phyloP scores from a whole-genome alignment of 495 filamentous ascomycete genomes.

The Cenococcum geophilum region DNA sequence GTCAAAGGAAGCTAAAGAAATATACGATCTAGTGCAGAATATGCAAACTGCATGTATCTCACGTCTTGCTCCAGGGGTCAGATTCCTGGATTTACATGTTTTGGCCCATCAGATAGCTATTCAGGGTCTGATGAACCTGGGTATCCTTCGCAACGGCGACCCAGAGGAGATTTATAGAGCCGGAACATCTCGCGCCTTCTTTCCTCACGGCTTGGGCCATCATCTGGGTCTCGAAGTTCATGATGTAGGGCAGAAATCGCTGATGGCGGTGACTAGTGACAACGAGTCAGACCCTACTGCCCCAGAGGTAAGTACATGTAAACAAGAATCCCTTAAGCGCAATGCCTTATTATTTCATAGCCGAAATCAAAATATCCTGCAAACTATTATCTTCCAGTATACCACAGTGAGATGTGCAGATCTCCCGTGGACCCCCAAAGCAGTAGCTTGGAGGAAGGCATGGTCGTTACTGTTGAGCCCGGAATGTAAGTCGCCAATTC shows the following conservation, averaged over 20 bases:
- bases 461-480: constrained; percentile 84
- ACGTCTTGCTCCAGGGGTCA: constrained; percentile 56
- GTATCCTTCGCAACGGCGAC: constrained; percentile 55
- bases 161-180: constrained; percentile 58
- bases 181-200: constrained; percentile 72
- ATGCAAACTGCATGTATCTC: constrained; percentile 80
- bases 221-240: constrained; percentile 88
- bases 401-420: constrained; percentile 18
- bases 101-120: constrained; percentile 68
- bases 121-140: constrained; percentile 61
- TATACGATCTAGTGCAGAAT: constrained; percentile 68
- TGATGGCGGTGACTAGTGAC: constrained; percentile 18
- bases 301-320: constrained; percentile 13
- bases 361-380: constrained; percentile 19
- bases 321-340: background rate
- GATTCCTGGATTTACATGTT: constrained; percentile 61
- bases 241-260: constrained; percentile 53
- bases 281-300: constrained; percentile 28
- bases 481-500: constrained; percentile 54
- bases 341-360: constrained; percentile 1
- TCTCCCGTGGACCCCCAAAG: constrained; percentile 20
- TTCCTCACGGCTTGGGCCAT: constrained; percentile 86
- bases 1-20: constrained; percentile 53
- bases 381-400: constrained; percentile 27
- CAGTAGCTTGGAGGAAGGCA: constrained; percentile 52